Evolutionary conservation across 2,329 filamentous ascomycete species (phyloP).

Genomic region (Sphaerostilbella broomeana): DNA sequence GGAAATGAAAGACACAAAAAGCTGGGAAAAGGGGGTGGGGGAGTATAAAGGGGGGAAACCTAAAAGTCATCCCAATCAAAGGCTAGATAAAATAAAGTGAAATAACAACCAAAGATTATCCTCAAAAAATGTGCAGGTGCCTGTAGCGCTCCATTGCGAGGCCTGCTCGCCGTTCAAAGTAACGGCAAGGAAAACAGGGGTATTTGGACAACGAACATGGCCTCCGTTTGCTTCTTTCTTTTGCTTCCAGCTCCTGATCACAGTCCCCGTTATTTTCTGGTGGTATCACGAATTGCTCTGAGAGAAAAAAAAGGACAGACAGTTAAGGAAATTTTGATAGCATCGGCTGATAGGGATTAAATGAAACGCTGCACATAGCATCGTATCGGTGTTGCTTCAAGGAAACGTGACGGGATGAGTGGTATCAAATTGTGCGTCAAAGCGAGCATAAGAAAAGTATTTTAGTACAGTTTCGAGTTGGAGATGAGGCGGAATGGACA

Average conservation of each 20-base stretch:
- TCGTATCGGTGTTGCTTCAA: constrained; percentile 9
- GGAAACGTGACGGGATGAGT: constrained; percentile 11
- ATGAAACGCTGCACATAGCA: constrained; percentile 12
- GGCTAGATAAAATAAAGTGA: constrained; percentile 12
- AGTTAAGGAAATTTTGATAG: neutral
- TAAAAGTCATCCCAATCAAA: constrained; percentile 4
- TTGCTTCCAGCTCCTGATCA: constrained; percentile 8
- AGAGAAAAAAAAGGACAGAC: constrained; percentile 13
- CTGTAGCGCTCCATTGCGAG: too few relatives aligned
- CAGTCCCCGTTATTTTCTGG: constrained; percentile 15
- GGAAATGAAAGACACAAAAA: constrained; percentile 8
- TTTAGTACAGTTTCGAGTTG: neutral
- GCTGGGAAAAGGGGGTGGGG: constrained; percentile 9
- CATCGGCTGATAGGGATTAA: constrained; percentile 12
- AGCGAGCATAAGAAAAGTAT: neutral
- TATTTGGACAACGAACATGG: neutral
- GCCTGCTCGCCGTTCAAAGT: neutral
- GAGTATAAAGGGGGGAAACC: constrained; percentile 6
- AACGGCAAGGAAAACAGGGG: neutral
- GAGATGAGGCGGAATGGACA: neutral
- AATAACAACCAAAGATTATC: constrained; percentile 7
- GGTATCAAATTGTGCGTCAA: constrained; percentile 14
- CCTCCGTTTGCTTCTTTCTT: neutral
- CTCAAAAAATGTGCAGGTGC: too few relatives aligned
- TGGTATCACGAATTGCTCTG: constrained; percentile 22